Conservation (phyloP, 768 basidiomycete genomes). For the Crassisporium funariophilum region DNA sequence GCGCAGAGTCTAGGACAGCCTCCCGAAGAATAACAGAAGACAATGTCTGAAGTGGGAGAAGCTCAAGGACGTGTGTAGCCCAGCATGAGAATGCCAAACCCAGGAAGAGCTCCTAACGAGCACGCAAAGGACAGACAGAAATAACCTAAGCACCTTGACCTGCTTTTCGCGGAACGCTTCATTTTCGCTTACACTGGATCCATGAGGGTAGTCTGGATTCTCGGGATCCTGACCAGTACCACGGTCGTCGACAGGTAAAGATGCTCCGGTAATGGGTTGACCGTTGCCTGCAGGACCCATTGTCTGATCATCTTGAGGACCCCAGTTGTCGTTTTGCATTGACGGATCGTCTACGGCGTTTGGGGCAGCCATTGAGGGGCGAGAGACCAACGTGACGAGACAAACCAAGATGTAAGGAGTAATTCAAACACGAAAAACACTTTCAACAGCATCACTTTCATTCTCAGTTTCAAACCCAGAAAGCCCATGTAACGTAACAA, state of each 20-base stretch:
- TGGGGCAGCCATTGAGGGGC: slow-evolving; percentile 33
- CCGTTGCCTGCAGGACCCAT: slow-evolving; percentile 43
- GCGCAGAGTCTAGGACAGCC: slow-evolving; percentile 42
- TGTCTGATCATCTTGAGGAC: slow-evolving; percentile 48
- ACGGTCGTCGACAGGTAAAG: slow-evolving; percentile 52
- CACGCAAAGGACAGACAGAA: slow-evolving; percentile 42
- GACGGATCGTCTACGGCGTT: slow-evolving; percentile 32
- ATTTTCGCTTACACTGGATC: slow-evolving; percentile 50
- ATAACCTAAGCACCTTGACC: slow-evolving; percentile 86
- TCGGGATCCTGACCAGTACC: slow-evolving; percentile 47
- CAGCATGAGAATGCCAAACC: slow-evolving; percentile 41
- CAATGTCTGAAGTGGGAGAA: slow-evolving; percentile 37
- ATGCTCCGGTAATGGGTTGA: slow-evolving; percentile 46
- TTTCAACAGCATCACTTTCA: slow-evolving; percentile 19
- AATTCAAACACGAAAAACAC: slow-evolving; percentile 22
- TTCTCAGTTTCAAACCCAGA: slow-evolving; percentile 16
- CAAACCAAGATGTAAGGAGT: slow-evolving; percentile 18
- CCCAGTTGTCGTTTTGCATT: slow-evolving; percentile 50
- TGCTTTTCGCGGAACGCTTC: slow-evolving; percentile 72
- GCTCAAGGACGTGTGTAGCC: slow-evolving; percentile 38
- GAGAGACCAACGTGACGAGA: slow-evolving; percentile 11
- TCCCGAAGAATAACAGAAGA: slow-evolving; percentile 40
- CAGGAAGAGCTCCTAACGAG: slow-evolving; percentile 31
- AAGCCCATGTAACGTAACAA: no score
- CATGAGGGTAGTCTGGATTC: slow-evolving; percentile 54